A percentile compares a stretch with the other conserved stretches of the same genome.
phyloP scores from a whole-genome alignment of 306 rosid genomes.

The Vicia villosa region DNA sequence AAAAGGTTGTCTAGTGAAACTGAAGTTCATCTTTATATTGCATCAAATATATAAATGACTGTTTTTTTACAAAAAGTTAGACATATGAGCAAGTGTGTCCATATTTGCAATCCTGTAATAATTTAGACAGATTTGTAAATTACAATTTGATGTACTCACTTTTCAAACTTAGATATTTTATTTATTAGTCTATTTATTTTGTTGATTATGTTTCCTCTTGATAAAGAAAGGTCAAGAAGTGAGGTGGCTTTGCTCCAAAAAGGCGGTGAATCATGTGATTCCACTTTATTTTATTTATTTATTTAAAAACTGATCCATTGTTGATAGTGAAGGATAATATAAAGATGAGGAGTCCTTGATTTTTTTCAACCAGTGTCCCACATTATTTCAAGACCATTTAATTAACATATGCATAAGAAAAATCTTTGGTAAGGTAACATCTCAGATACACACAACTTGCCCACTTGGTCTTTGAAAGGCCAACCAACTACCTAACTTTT shows the following conservation, averaged over 20 bases:
- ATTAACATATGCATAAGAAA: background rate
- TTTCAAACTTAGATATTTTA: no score
- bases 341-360: constrained; percentile 2
- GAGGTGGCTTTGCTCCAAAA: background rate
- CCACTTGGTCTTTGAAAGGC: constrained; percentile 34
- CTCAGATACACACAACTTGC: constrained; percentile 35
- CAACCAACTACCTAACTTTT: constrained; percentile 19
- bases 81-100: background rate
- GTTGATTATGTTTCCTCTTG: background rate
- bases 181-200: background rate
- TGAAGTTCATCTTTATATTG: background rate
- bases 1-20: background rate
- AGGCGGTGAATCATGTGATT: constrained; percentile 22
- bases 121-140: no score
- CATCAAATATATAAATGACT: constrained; percentile 1
- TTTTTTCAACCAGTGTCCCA: constrained; percentile 8
- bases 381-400: background rate
- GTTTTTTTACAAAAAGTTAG: no score
- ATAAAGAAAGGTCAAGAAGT: background rate
- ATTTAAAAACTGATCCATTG: constrained; percentile 1
- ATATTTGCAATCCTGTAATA: background rate
- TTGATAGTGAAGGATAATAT: background rate
- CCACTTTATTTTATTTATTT: background rate
- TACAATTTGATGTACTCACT: no score
- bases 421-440: background rate